These are phyloP conservation scores for Gaertneriomyces sp. DNA, from an alignment of 192 early-diverging fungal species.

Conservation along the genomic window DNA sequence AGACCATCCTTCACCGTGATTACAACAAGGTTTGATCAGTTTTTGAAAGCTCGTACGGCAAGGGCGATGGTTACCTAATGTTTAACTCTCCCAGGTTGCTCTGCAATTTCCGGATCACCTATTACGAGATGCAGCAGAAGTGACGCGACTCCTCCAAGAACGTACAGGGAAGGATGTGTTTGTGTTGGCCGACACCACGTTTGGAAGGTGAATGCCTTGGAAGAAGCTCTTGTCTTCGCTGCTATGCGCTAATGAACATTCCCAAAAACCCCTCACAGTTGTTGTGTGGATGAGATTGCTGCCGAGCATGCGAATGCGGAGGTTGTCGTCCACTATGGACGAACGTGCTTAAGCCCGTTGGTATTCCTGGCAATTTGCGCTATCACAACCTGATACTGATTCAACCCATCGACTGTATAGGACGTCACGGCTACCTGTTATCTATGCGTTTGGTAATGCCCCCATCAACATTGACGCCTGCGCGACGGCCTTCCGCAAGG, in stretches of 20 bases:
- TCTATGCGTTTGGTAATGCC: slow-evolving; percentile 81
- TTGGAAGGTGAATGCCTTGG: slow-evolving; percentile 60
- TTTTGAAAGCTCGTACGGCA: background rate
- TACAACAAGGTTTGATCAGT: slow-evolving; percentile 11
- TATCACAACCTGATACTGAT: background rate
- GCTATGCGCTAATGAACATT: background rate
- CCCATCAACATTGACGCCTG: slow-evolving; percentile 65
- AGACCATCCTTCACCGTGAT: background rate
- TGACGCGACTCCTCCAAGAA: slow-evolving; percentile 53
- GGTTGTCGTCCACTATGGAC: slow-evolving; percentile 93
- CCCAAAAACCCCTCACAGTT: slow-evolving; percentile 57
- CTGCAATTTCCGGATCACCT: slow-evolving; percentile 95
- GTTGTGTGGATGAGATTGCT: slow-evolving; percentile 97
- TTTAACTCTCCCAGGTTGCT: slow-evolving; percentile 21
- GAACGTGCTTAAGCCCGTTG: slow-evolving; percentile 81
- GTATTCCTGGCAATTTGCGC: slow-evolving; percentile 8
- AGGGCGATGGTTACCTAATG: background rate
- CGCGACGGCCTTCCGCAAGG: slow-evolving; percentile 39
- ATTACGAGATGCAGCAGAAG: slow-evolving; percentile 63
- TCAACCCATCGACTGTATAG: slow-evolving; percentile 29
- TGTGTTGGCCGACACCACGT: slow-evolving; percentile 92
- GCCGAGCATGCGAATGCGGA: slow-evolving; percentile 84
- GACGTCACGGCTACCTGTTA: slow-evolving; percentile 73
- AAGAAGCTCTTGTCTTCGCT: background rate
- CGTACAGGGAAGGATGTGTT: slow-evolving; percentile 53